A percentile compares a stretch with the other conserved stretches of the same genome.
Conservation (phyloP, 2,329 filamentous ascomycete genomes). For the Monosporascus sp. region DNA sequence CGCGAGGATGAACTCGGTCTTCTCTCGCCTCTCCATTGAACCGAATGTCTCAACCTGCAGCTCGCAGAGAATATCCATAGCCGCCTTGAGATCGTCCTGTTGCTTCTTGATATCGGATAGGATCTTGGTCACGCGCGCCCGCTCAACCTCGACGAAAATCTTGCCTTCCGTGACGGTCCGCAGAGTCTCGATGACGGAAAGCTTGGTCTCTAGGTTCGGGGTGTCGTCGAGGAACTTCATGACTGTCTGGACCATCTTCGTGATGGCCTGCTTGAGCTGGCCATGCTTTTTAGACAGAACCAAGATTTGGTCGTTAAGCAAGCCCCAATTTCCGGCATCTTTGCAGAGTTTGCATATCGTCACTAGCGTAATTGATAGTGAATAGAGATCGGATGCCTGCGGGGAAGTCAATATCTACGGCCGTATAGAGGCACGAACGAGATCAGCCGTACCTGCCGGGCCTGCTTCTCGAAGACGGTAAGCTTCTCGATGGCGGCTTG, state of each 20-base stretch:
- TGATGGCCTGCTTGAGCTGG: conserved; percentile 97
- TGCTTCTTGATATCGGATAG: conserved; percentile 96
- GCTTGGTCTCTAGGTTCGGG: conserved; percentile 79
- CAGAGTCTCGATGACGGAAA: conserved; percentile 90
- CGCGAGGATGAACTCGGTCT: conserved; percentile 97
- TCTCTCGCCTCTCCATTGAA: conserved; percentile 94
- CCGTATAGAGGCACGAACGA: conserved; percentile 18
- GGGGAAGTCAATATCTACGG: conserved; percentile 18
- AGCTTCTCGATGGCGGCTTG: conserved; percentile 92
- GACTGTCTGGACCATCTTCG: conserved; percentile 96
- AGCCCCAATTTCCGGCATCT: conserved; percentile 83
- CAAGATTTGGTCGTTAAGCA: conserved; percentile 94
- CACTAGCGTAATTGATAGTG: conserved; percentile 83
- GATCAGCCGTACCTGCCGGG: conserved; percentile 68
- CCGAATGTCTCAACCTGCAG: conserved; percentile 98
- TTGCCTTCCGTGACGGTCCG: conserved; percentile 98
- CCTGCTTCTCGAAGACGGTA: conserved; percentile 87
- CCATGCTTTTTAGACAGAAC: conserved; percentile 99
- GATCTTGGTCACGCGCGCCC: conserved; percentile 89
- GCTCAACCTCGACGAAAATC: conserved; percentile 99
- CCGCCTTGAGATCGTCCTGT: conserved; percentile 85
- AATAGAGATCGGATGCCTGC: conserved; percentile 90
- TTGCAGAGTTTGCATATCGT: conserved; percentile 93
- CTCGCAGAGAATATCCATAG: conserved; percentile 91
- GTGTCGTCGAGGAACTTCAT: conserved; percentile 88